A percentile compares a stretch with the other conserved stretches of the same genome.
phyloP scores from a whole-genome alignment of 1,284 basidiomycete genomes.

The Apiotrichum domesticum region DNA sequence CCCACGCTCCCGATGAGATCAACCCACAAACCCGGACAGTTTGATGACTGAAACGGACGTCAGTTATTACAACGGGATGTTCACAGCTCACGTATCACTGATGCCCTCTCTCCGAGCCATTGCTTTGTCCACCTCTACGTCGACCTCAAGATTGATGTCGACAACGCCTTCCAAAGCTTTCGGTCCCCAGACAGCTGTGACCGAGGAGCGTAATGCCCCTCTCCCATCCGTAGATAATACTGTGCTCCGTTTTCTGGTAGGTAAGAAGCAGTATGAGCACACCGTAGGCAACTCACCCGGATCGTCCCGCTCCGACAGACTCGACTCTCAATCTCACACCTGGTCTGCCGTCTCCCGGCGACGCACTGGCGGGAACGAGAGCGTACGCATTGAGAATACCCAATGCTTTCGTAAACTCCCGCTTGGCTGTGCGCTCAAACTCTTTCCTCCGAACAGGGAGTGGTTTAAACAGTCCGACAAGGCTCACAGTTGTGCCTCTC shows the following conservation, averaged over 20 bases:
- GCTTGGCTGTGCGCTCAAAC: constrained; percentile 79
- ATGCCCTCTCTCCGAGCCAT: constrained; percentile 44
- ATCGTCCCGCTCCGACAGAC: constrained; percentile 51
- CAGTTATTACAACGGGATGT: background rate
- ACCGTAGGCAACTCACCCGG: constrained; percentile 54
- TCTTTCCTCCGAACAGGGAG: constrained; percentile 90
- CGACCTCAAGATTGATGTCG: constrained; percentile 65
- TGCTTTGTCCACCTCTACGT: constrained; percentile 59
- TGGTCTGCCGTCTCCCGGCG: constrained; percentile 16
- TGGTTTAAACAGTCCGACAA: constrained; percentile 69
- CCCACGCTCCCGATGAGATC: constrained; percentile 42
- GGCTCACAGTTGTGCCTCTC: constrained; percentile 78
- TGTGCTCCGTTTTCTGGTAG: constrained; percentile 59
- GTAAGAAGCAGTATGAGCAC: background rate
- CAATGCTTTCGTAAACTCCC: constrained; percentile 83
- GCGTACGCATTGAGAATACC: constrained; percentile 82
- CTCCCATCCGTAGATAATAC: constrained; percentile 69
- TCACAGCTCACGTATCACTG: constrained; percentile 21
- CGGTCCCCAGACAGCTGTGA: constrained; percentile 76
- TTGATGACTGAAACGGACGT: constrained; percentile 23
- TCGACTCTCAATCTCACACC: constrained; percentile 71
- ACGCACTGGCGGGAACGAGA: constrained; percentile 61
- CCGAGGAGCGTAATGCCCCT: constrained; percentile 59
- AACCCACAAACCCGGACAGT: constrained; percentile 34
- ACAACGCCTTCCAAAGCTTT: constrained; percentile 70